Base-by-base conservation (phyloP, 768 basidiomycete genomes). In the Auriculariales sp. region DNA sequence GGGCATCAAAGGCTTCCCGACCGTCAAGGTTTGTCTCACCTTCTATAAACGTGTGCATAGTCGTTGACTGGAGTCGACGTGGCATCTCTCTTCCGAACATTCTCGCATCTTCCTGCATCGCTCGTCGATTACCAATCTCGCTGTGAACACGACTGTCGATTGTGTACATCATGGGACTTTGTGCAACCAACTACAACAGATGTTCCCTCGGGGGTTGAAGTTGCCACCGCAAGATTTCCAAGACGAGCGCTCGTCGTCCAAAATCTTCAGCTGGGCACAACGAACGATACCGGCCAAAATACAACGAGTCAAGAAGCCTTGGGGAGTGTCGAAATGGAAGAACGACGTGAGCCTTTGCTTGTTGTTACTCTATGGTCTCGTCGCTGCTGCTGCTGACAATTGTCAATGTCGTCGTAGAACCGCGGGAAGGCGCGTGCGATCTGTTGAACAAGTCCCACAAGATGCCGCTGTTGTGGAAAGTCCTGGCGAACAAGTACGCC, bases 1-100 rank as follows among this genome's bases (percentile, higher is more conserved):
- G 50, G 69, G 81, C 73, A 77, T 95, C 19, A 71, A 92, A 65
- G 92, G 92, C 2, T 97, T 92, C 74, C 92, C 92, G 2, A 95
- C 92, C 2, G 70, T 97, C 62, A 97, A 97, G 69, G 79, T 82
- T 56, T 42, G 63, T 52, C 36, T 33, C 25, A 14, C 14, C 22
- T 49, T 32, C 24, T 19, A 7, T 17, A 31, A 17, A 28, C 29
- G 14, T 44, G 11, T 49, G 31, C 24, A 12, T n/a, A 27, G 31
- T 19, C 28, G 10, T 30, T n/a, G 17, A 49, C 19, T 28, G 46
- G 48, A 14, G 14, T 45, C 5, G 12, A 4, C 45, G 6, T 5
- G 3, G 24, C 24, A 12, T 7, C 15, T 4, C 28, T 28, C 9
- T 9, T 15, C 11, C 15, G 29, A 25, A n/a, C 25, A 33, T 36